A percentile compares a stretch with the other conserved stretches of the same genome.
Conservation (phyloP, 1,284 basidiomycete genomes). For the Microbotryum silenes-acaulis region DNA sequence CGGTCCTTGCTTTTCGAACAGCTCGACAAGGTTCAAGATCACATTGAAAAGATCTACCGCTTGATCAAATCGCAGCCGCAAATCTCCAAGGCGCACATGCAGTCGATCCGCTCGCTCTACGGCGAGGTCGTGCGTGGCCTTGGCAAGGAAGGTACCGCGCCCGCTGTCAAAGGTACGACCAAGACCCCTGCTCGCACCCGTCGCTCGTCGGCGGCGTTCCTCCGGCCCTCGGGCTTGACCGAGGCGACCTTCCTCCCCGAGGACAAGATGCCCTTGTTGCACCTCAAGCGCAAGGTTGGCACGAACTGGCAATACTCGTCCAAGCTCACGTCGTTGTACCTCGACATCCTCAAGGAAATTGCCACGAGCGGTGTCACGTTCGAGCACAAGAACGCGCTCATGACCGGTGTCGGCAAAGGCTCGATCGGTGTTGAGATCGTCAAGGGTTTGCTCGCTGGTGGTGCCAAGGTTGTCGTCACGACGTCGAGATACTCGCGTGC, state of each 20-base stretch:
- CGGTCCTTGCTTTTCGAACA: constrained; percentile 2
- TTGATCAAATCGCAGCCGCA: constrained; percentile 94
- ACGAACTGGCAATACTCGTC: constrained; percentile 91
- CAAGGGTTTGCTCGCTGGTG: constrained; percentile 91
- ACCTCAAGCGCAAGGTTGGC: constrained; percentile 96
- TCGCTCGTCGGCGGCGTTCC: constrained; percentile 86
- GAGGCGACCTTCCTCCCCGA: constrained; percentile 67
- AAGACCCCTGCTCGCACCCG: constrained; percentile 52
- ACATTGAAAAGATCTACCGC: constrained; percentile 88
- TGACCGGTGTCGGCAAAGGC: constrained; percentile 95
- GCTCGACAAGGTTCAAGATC: constrained; percentile 81
- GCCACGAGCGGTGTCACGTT: constrained; percentile 96
- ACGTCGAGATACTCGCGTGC: constrained; percentile 58
- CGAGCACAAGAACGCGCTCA: constrained; percentile 94
- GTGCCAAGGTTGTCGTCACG: constrained; percentile 92
- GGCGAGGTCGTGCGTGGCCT: constrained; percentile 74
- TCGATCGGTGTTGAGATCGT: constrained; percentile 96
- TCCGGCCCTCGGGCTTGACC: constrained; percentile 70
- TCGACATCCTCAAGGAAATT: constrained; percentile 94
- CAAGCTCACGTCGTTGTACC: constrained; percentile 72
- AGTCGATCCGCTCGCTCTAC: constrained; percentile 92
- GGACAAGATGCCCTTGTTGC: constrained; percentile 87
- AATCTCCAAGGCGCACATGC: constrained; percentile 94
- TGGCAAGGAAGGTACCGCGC: constrained; percentile 44
- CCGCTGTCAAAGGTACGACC: constrained; percentile 16